Base-by-base conservation (phyloP, 805 yeast species). In the Schwanniomyces pseudopolymorphus region DNA sequence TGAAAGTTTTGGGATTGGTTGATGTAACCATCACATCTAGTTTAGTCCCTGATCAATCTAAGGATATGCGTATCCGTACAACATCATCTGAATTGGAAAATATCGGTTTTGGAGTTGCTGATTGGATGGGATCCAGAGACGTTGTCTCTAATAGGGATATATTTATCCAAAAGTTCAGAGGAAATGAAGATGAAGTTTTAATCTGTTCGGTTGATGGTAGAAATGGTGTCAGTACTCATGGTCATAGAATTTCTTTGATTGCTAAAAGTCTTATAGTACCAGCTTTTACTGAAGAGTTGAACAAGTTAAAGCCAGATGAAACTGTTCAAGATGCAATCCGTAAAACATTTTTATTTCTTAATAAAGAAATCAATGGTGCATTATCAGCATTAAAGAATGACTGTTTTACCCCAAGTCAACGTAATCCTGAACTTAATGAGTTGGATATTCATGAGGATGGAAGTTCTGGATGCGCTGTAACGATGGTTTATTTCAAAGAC, bases 21-120 rank as follows among this genome's bases (percentile, higher is more conserved):
- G 99, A 94, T 72, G 96, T 94, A 20, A 94, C 99, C 0, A 77
- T 92, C 50, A 89, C 96, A 1, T 86, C 96, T 0, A 84, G 90
- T 13, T 77, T 85, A 11, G 87, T 91, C 6, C 98, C 97, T 7
- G 98, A 92, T 65, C 96, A 91, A 64, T 75, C 80, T 9, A 81
- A 81, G 10, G 84, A 87, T 56, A 79, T 87, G 54, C 85, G 99
- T 69, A 85, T 94, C 16, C 81, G 99, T 56, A 89, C 97, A 0
- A 87, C 96, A 0, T 92, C 91, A 13, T 85, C 96, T 0, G 85
- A 81, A 42, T 67, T 89, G 19, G 84, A 85, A 40, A 80, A 79
- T 39, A 79, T 87, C 70, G 83, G 89, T 0, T 89, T 90, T 59
- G 99, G 99, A 60, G 90, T 94, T 42, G 86, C 97, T 1, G 99